Evolutionary conservation across 176 grass and related monocot genomes (phyloP), one percentile per base, ranked within the genome.

Genomic region (Musa itinerans): DNA sequence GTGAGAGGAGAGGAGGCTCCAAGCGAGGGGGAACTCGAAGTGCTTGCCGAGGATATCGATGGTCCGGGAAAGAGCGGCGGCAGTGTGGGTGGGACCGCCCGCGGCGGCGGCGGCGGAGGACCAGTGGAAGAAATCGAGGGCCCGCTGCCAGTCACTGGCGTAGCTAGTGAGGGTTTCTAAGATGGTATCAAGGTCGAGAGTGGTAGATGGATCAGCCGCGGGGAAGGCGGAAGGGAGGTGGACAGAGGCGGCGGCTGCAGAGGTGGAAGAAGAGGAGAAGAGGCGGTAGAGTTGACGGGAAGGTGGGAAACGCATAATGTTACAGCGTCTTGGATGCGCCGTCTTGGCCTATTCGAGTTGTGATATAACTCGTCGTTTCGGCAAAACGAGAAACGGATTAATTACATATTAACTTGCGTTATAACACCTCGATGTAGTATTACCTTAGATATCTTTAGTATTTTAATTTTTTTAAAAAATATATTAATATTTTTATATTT

Each of bases 11-110:
- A 98, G 83, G 15, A 91, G 84, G 77, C 86, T 85, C 27, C 79
- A 83, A 24, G 90, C 88, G 0, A 71, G 79, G 11, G 82, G 83
- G 78, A 98, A 98, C 72, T 98, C 95, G 65, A 89, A 90, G 80
- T 93, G 88, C 78, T 98, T 98, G 15, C 90, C 95, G 57, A 98
- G 82, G 65, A 98, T 86, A 74, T 98, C 95, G 53, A 93, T 78
- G 55, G 81, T 74, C 63, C 88, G 86, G 50, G 88, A 81, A 75
- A 98, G 86, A 17, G 78, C 83, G 20, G 78, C 76, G n/a, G 88
- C 80, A 11, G 82, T 83, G 51, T 83, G 76, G 12, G 79, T 68
- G 48, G 84, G 66, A 74, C 87, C 72, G 72, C 22, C 72, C 4
- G 21, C 72, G 21, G 59, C 61, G 14, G 29, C 29, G 58, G 57